Base-by-base conservation (phyloP, 2,329 filamentous ascomycete genomes). In the Neonectria sp. region DNA sequence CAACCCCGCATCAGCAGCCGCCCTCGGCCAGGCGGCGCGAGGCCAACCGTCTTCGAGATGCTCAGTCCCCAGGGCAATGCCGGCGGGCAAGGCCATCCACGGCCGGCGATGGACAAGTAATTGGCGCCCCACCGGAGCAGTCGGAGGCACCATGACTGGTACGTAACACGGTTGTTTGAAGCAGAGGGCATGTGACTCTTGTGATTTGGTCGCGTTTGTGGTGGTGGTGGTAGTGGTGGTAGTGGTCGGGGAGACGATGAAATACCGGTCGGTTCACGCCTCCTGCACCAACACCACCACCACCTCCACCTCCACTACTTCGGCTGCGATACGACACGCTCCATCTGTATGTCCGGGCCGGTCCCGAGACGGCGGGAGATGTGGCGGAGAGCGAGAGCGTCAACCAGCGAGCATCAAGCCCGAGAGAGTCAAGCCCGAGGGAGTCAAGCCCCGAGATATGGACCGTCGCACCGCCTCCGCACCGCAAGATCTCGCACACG, bases 341-440 rank as follows among this genome's bases (percentile, higher is more conserved):
- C 53, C 45, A 62, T 64, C 67, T 75, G 67, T 71, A 72, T 71
- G 71, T 60, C 73, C 73, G 73, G 73, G 68, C 73, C 73, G 73
- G 73, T 75, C 67, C 72, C 60, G 60, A 67, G 40, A 68, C 56
- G 46, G 57, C 59, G 63, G 70, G 60, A 72, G 55, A 56, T 64
- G n/a, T 7, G 40, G 40, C n/a, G 40, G 40, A 55, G 46, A 68
- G 35, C 27, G 40, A 53, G 35, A 60, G 49, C 60, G 55, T 56
- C 25, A 33, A 37, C 29, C 25, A 35, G 55, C 60, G 43, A 62
- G 43, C 63, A 45, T 56, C 37, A 49, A 53, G 40, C 12, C 53
- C 57, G 56, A 58, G 53, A 63, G 27, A 37, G 55, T 55, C 25
- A 31, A 43, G 27, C 27, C 29, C 24, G 53, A 61, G 40, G 58